These are phyloP conservation scores for Eutrema salsugineum DNA, from an alignment of 441 rosid genomes.

Conservation along the genomic window DNA sequence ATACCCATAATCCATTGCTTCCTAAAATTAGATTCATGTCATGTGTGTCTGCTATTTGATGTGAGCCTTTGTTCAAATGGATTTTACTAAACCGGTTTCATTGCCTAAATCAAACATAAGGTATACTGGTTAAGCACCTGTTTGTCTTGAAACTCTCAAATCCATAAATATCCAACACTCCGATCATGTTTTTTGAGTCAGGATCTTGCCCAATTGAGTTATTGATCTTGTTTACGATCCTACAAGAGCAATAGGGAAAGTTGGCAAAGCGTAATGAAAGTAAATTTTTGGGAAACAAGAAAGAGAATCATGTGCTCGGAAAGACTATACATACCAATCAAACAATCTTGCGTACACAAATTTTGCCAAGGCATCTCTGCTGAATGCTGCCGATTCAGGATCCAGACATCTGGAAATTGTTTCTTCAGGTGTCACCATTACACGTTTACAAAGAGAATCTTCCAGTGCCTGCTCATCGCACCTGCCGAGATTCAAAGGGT, in stretches of 20 bases:
- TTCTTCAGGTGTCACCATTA: constrained; percentile 92
- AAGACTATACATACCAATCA: constrained; percentile 62
- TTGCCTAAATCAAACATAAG: constrained; percentile 31
- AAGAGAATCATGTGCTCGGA: not conserved
- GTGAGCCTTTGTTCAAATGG: not conserved
- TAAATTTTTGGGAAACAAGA: constrained; percentile 10
- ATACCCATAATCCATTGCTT: not conserved
- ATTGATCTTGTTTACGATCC: constrained; percentile 85
- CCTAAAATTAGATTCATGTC: not conserved
- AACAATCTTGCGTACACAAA: constrained; percentile 75
- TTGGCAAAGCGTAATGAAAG: constrained; percentile 1
- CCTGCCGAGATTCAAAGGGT: constrained; percentile 40
- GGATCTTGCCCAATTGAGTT: constrained; percentile 86
- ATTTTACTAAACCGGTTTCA: constrained; percentile 8
- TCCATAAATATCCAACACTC: constrained; percentile 90
- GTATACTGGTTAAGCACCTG: constrained; percentile 70
- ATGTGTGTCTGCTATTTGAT: constrained; percentile 20
- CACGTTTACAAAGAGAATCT: constrained; percentile 88
- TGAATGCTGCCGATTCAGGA: constrained; percentile 69
- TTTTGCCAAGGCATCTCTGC: constrained; percentile 88
- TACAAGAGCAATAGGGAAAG: constrained; percentile 25
- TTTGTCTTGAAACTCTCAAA: constrained; percentile 94
- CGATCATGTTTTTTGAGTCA: constrained; percentile 63
- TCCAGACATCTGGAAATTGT: constrained; percentile 80
- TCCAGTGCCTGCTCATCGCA: constrained; percentile 73